Conservation (phyloP, 768 basidiomycete genomes). For the Strobilomyces confusus region DNA sequence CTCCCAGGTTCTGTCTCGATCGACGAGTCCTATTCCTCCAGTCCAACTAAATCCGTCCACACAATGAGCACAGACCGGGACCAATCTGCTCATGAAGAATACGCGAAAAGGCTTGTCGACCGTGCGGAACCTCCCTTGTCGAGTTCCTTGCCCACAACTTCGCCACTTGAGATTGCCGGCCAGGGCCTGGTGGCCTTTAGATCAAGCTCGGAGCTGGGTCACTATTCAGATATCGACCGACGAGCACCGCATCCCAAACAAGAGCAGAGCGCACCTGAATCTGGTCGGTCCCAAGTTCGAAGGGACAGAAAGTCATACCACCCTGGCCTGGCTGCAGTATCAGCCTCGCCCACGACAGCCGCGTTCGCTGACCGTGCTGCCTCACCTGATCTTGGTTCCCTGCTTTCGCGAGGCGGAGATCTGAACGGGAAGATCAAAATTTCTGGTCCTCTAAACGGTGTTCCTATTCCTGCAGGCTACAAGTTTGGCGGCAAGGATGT, state of each 20-base stretch:
- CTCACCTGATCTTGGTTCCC: slow-evolving; percentile 48
- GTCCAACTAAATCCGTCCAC: slow-evolving; percentile 53
- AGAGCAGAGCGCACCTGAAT: slow-evolving; percentile 52
- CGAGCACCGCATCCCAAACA: slow-evolving; percentile 27
- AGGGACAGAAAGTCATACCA: slow-evolving; percentile 62
- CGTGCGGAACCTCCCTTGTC: slow-evolving; percentile 60
- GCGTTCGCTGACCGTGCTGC: slow-evolving; percentile 36
- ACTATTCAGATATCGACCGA: slow-evolving; percentile 64
- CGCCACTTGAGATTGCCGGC: slow-evolving; percentile 37
- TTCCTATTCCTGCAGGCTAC: slow-evolving; percentile 82
- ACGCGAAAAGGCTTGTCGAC: slow-evolving; percentile 40
- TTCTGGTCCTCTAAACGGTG: slow-evolving; percentile 81
- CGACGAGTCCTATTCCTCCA: slow-evolving; percentile 38
- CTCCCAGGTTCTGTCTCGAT: slow-evolving; percentile 20
- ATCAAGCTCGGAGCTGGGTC: slow-evolving; percentile 78
- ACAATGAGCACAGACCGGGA: slow-evolving; percentile 36
- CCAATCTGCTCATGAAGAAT: slow-evolving; percentile 20
- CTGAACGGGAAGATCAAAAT: slow-evolving; percentile 72
- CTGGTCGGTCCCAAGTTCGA: slow-evolving; percentile 45
- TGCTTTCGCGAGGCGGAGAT: slow-evolving; percentile 51
- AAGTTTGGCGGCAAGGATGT: slow-evolving; percentile 84
- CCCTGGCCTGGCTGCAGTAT: slow-evolving; percentile 49
- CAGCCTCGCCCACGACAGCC: slow-evolving; percentile 41
- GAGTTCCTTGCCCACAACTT: slow-evolving; percentile 49
- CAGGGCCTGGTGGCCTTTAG: slow-evolving; percentile 38